Conservation (phyloP, 2,329 filamentous ascomycete species). For the Aspergillus hiratsukae region DNA sequence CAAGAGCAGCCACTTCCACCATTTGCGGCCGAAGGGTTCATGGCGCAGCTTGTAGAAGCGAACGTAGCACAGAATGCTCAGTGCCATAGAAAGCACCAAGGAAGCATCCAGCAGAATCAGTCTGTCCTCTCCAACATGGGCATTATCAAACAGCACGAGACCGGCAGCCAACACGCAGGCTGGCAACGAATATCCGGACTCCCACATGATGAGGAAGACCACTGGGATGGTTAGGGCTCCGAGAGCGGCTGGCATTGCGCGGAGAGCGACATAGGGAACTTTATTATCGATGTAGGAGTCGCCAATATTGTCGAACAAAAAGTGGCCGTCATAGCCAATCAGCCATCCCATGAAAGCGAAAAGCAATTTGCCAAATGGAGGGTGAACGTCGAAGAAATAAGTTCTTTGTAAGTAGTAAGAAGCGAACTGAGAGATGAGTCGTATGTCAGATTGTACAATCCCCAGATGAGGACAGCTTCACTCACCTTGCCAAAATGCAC, state of each 20-base stretch:
- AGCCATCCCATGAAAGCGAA: slow-evolving; percentile 97
- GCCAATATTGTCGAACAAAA: slow-evolving; percentile 98
- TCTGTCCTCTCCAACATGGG: slow-evolving; percentile 92
- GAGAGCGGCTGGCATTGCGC: slow-evolving; percentile 84
- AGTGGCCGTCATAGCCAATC: slow-evolving; percentile 92
- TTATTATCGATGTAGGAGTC: slow-evolving; percentile 97
- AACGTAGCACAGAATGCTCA: slow-evolving; percentile 89
- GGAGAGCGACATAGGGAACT: slow-evolving; percentile 94
- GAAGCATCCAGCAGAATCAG: slow-evolving; percentile 93
- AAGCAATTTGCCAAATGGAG: slow-evolving; percentile 94
- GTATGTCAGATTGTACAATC: not conserved
- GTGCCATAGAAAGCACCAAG: slow-evolving; percentile 90
- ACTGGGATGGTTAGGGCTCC: slow-evolving; percentile 92
- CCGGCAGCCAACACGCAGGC: slow-evolving; percentile 83
- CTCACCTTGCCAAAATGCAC: slow-evolving; percentile 98
- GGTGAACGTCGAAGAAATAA: slow-evolving; percentile 99
- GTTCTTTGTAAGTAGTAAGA: slow-evolving; percentile 87
- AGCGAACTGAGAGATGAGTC: slow-evolving; percentile 37
- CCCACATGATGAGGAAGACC: slow-evolving; percentile 98
- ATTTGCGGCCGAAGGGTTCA: slow-evolving; percentile 84
- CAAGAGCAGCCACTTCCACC: slow-evolving; percentile 99
- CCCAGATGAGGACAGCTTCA: not conserved
- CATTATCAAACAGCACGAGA: slow-evolving; percentile 91
- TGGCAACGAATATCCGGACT: slow-evolving; percentile 93
- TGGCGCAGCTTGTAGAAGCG: slow-evolving; percentile 97